Base-by-base conservation (phyloP, 352 stramenopile species). In the Phytophthora boehmeriae region DNA sequence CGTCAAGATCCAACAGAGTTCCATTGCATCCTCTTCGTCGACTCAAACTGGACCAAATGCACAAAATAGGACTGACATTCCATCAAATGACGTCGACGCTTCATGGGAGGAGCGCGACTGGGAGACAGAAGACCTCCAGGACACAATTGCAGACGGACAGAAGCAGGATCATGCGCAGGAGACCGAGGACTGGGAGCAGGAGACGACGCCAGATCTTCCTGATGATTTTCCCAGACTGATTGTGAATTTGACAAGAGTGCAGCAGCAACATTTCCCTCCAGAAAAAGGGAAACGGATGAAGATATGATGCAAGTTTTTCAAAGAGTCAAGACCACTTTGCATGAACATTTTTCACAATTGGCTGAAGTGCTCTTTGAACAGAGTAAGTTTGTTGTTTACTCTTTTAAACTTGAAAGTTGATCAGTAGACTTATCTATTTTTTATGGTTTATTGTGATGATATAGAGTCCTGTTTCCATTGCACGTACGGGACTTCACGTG, bases 161-260 rank as follows among this genome's bases (percentile, higher is more conserved):
- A 30, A 36, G 32, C 9, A 10, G 14, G 44, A 53, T 27, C 23
- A 38, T 5, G 25, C 69, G 9, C 19, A 46, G 4, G 42, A 54
- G 27, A 17, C 8, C 9, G 65, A 73, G 23, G 68, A 67, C 0
- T 89, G 80, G 80, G 73, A 76, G 17, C 46, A 83, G 34, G 56
- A 78, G 8, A 59, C 60, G 8, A 39, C 54, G 13, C 63, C 64
- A 1, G 75, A 80, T 0, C 63, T 92, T 9, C 83, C 83, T 0
- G 80, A 92, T 35, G 80, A 90, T 42, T 92, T 92, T 46, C 83
- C 83, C 1, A 46, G 87, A 45, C 73, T 92, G 25, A 66, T 92
- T 20, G 68, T 92, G 19, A 92, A 92, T 54, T 54, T 90, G 43
- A 83, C 80, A 32, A 68, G 74, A 2, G 49, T 90, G 23, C 77